phyloP scores from a whole-genome alignment of 2,329 filamentous ascomycete genomes.

The Sclerotinia spermophila region DNA sequence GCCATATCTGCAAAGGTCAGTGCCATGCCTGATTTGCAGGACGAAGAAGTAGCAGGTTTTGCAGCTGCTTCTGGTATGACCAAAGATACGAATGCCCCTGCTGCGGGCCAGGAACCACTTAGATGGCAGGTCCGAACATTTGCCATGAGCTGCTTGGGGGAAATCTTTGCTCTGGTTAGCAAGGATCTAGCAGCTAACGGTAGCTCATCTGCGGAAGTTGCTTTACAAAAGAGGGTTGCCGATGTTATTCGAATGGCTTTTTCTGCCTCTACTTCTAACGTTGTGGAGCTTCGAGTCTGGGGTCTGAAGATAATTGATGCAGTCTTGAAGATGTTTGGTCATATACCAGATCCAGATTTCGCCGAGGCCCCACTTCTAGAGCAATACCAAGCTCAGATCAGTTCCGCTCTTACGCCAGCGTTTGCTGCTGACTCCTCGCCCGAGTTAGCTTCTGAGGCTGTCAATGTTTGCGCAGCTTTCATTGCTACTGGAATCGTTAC shows the following conservation, averaged over 20 bases:
- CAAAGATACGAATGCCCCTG: conserved; percentile 51
- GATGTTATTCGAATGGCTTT: conserved; percentile 97
- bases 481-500: conserved; percentile 97
- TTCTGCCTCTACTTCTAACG: conserved; percentile 90
- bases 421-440: conserved; percentile 95
- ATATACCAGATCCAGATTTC: conserved; percentile 93
- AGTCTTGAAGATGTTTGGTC: conserved; percentile 92
- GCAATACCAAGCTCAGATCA: conserved; percentile 98
- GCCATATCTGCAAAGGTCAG: conserved; percentile 46
- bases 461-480: conserved; percentile 97
- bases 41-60: conserved; percentile 96
- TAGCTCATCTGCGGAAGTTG: conserved; percentile 71
- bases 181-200: conserved; percentile 77
- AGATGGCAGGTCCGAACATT: conserved; percentile 96
- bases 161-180: conserved; percentile 73
- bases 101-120: conserved; percentile 76
- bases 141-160: conserved; percentile 82
- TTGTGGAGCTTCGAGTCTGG: conserved; percentile 84
- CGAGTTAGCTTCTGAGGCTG: conserved; percentile 89
- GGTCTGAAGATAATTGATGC: conserved; percentile 92
- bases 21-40: conserved; percentile 73
- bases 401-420: conserved; percentile 90
- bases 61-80: conserved; percentile 63
- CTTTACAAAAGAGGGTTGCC: conserved; percentile 77
- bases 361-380: conserved; percentile 94